A percentile compares a stretch with the other conserved stretches of the same genome.
phyloP scores from a whole-genome alignment of 2,329 filamentous ascomycete genomes.

The Cladorrhinum sp. region DNA sequence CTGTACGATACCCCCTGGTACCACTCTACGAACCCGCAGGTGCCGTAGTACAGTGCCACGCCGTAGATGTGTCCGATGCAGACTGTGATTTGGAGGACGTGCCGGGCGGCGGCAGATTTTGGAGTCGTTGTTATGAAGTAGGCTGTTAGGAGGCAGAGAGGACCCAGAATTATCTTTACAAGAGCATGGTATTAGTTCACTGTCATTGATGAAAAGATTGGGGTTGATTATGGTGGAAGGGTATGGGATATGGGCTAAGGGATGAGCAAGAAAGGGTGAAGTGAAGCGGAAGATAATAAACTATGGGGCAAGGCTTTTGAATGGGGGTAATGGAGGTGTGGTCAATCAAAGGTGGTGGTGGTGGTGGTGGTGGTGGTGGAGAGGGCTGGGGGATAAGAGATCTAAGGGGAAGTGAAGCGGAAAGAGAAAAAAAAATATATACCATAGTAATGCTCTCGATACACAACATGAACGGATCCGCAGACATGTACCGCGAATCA shows the following conservation, averaged over 20 bases:
- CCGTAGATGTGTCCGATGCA: constrained; percentile 59
- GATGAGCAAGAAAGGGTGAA: no score
- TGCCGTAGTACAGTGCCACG: constrained; percentile 60
- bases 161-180: constrained; percentile 55
- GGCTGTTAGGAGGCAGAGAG: constrained; percentile 52
- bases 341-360: no score
- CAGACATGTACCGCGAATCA: constrained; percentile 81
- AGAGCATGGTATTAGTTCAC: background rate
- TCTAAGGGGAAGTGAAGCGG: background rate
- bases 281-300: no score
- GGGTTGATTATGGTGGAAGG: no score
- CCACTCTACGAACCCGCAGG: constrained; percentile 49
- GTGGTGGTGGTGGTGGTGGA: background rate
- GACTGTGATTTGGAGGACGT: constrained; percentile 50
- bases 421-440: constrained; percentile 16
- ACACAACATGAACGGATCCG: constrained; percentile 80
- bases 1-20: constrained; percentile 49
- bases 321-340: no score
- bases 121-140: constrained; percentile 36
- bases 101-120: constrained; percentile 38
- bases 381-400: background rate
- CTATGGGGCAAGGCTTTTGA: no score
- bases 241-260: no score
- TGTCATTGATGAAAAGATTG: no score
- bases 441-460: constrained; percentile 81